phyloP scores from a whole-genome alignment of 176 grass and related monocot species.

The Alopecurus myosuroides region DNA sequence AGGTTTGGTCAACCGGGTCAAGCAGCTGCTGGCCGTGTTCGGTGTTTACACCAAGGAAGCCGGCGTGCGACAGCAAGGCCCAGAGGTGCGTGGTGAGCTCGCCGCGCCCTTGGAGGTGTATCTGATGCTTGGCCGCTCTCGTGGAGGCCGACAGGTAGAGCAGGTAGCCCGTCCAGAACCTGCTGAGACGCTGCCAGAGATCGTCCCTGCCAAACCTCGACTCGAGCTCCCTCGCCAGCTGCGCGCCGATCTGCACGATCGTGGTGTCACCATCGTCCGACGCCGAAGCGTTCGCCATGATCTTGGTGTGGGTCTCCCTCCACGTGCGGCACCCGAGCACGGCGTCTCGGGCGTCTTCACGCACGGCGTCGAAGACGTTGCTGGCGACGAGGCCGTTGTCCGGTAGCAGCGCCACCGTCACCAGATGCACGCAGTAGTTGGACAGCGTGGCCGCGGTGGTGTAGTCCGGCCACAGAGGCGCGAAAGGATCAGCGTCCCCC shows the following conservation, averaged over 20 bases:
- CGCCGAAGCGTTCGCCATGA: neutral
- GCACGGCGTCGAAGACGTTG: neutral
- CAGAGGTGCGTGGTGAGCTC: conserved; percentile 21
- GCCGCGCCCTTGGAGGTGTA: neutral
- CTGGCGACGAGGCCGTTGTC: conserved; percentile 1
- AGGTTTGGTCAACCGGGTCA: neutral
- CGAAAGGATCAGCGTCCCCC: neutral
- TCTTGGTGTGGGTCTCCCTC: neutral
- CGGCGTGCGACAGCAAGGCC: conserved; percentile 5
- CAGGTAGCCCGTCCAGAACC: neutral
- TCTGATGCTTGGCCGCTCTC: neutral
- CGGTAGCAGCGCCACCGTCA: neutral
- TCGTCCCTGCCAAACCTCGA: neutral
- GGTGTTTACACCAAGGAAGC: neutral
- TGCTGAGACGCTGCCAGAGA: neutral
- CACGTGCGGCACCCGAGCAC: neutral
- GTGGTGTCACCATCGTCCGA: neutral
- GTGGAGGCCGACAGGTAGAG: conserved; percentile 4
- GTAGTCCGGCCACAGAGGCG: neutral
- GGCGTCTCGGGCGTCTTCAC: neutral
- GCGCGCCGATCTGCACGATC: neutral
- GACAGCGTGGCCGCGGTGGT: neutral
- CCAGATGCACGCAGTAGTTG: conserved; percentile 4
- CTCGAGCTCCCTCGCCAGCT: neutral
- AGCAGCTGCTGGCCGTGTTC: neutral